Evolutionary conservation across 208 protist species (phyloP).

Genomic region (Porcisia hertigi): DNA sequence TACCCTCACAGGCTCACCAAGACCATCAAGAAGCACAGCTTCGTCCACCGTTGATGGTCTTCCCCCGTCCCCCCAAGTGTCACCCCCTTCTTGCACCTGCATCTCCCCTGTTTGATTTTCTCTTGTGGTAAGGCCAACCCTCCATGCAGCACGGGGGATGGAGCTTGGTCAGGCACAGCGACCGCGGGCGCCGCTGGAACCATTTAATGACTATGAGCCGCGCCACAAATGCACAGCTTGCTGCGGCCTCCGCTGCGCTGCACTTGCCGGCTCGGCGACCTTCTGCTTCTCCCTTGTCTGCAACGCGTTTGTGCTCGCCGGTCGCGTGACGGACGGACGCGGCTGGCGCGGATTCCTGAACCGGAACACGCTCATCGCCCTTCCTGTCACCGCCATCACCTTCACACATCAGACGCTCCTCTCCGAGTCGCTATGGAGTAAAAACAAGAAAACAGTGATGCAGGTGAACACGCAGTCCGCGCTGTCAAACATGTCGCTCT

Average conservation of each 20-base stretch:
- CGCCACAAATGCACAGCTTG: constrained; percentile 79
- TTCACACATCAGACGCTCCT: constrained; percentile 84
- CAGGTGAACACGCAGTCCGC: constrained; percentile 67
- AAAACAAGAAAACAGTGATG: constrained; percentile 77
- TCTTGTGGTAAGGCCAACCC: neutral
- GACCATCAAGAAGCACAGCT: neutral
- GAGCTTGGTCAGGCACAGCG: constrained; percentile 66
- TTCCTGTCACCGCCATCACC: constrained; percentile 68
- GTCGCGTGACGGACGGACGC: constrained; percentile 46
- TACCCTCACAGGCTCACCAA: neutral
- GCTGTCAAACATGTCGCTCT: constrained; percentile 63
- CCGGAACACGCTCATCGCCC: constrained; percentile 58
- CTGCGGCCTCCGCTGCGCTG: constrained; percentile 61
- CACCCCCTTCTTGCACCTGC: neutral
- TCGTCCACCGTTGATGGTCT: neutral
- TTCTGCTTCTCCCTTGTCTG: constrained; percentile 67
- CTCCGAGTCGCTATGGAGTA: constrained; percentile 85
- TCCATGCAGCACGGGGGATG: constrained; percentile 27
- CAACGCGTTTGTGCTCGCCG: constrained; percentile 52
- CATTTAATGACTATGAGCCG: constrained; percentile 56
- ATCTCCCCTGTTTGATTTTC: constrained; percentile 3
- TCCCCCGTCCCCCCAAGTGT: neutral
- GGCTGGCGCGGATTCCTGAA: constrained; percentile 67
- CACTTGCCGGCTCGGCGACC: constrained; percentile 31
- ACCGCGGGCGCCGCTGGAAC: constrained; percentile 44